phyloP scores from a whole-genome alignment of 805 yeast genomes.

The Saturnispora mendoncae region DNA sequence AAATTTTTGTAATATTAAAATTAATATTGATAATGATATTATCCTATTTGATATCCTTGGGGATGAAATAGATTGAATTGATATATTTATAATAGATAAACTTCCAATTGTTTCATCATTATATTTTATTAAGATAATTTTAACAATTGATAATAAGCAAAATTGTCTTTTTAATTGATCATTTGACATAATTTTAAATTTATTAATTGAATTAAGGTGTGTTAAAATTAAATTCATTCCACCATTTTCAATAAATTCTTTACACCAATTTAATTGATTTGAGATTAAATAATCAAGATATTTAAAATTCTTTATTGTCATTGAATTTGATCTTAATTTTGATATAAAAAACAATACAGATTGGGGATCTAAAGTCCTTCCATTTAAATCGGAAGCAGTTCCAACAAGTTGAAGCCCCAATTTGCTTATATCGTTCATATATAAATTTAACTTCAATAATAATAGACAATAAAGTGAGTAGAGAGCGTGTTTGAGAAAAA shows the following conservation, averaged over 20 bases:
- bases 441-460: not conserved
- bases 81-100: slow-evolving; percentile 16
- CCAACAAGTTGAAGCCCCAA: slow-evolving; percentile 28
- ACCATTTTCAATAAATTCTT: slow-evolving; percentile 63
- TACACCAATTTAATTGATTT: slow-evolving; percentile 49
- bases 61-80: slow-evolving; percentile 39
- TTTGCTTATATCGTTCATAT: slow-evolving; percentile 17
- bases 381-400: slow-evolving; percentile 14
- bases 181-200: slow-evolving; percentile 32
- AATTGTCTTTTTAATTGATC: slow-evolving; percentile 60
- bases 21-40: slow-evolving; percentile 69
- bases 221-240: slow-evolving; percentile 74
- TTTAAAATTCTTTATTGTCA: slow-evolving; percentile 34
- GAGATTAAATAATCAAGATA: slow-evolving; percentile 20
- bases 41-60: slow-evolving; percentile 68
- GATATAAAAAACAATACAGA: slow-evolving; percentile 40
- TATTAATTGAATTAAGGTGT: slow-evolving; percentile 48
- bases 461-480: not conserved
- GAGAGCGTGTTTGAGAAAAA: not conserved
- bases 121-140: slow-evolving; percentile 54
- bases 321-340: slow-evolving; percentile 28
- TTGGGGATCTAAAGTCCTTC: slow-evolving; percentile 3
- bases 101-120: slow-evolving; percentile 54
- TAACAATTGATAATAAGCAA: slow-evolving; percentile 67
- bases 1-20: slow-evolving; percentile 29